Evolutionary conservation across 2,329 filamentous ascomycete species (phyloP), one percentile per base, ranked within the genome.

Genomic region (Xylaria sp.): DNA sequence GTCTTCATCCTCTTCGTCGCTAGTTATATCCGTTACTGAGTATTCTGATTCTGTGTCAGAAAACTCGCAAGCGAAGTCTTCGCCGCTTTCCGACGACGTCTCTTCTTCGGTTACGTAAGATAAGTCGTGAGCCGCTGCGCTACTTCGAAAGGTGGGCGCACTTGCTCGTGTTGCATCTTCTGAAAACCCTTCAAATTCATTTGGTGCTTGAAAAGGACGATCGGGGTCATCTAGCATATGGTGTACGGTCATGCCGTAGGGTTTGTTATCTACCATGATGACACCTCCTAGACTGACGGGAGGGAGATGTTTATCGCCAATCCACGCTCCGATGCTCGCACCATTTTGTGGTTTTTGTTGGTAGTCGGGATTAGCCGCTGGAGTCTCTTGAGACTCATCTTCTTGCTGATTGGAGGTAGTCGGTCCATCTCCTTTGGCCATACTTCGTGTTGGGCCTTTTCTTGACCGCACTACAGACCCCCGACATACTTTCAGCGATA

Each of bases 201-300:
- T 6, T 7, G 41, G 21, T 8, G 47, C 46, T 23, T 59, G 61
- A 21, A 44, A 65, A 6, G 69, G 70, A 21, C 77, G 75, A 3
- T 85, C 84, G 1, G 85, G 86, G 59, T 88, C 85, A 80, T 97
- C 94, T 2, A 98, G 85, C 87, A 98, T 94, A 75, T 98, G 94
- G 72, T 98, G 94, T 0, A 98, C 94, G 21, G 92, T 97, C 91
- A 98, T 95, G 11, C 94, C 94, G 71, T 93, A 95, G 0, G 91
- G 87, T 74, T 90, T 88, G 57, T 90, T 87, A 72, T 98, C 93
- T 1, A 98, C 87, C 31, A 95, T 79, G 40, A 98, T 87, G 3
- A 97, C 83, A 8, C 94, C 94, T 11, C 94, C 94, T 68, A 96
- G 93, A 31, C 92, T 96, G 3, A 96, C 94, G 1, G 94, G 92